Conservation (phyloP, 2,329 filamentous ascomycete species). For the Claviceps monticola region DNA sequence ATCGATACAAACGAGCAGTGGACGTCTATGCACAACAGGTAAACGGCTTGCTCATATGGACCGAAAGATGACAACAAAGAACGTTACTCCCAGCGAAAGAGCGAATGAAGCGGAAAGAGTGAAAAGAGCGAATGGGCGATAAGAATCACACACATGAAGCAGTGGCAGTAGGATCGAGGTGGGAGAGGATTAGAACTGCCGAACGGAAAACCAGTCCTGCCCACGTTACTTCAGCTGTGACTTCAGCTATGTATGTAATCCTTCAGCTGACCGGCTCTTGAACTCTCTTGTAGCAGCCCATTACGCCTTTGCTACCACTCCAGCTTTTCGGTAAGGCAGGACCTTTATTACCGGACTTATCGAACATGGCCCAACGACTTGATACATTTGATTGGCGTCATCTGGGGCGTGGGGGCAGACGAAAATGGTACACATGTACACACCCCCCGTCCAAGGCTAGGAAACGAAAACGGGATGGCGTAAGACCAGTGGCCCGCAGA, state of each 20-base stretch:
- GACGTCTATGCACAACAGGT: not conserved
- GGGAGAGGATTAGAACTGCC: not conserved
- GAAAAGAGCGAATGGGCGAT: not conserved
- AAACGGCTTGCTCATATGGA: not conserved
- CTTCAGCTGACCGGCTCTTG: not conserved
- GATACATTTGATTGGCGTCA: conserved; percentile 1
- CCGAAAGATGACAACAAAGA: not conserved
- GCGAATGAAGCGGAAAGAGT: not conserved
- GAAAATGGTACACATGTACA: not conserved
- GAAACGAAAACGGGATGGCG: conserved; percentile 1
- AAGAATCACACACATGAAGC: conserved; percentile 1
- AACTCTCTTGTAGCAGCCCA: not conserved
- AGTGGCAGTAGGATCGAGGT: not conserved
- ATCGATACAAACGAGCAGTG: not conserved
- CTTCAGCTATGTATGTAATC: too few relatives aligned
- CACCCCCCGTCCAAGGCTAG: conserved; percentile 1
- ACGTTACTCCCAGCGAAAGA: not conserved
- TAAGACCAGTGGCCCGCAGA: not conserved
- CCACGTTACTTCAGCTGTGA: not conserved
- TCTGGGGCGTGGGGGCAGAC: conserved; percentile 3
- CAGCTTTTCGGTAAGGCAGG: not conserved
- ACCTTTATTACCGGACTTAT: not conserved
- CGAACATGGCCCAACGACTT: not conserved
- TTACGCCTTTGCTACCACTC: not conserved
- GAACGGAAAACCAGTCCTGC: not conserved